phyloP scores from a whole-genome alignment of 1,284 basidiomycete species.

The Mycosarcoma mackinlayi region DNA sequence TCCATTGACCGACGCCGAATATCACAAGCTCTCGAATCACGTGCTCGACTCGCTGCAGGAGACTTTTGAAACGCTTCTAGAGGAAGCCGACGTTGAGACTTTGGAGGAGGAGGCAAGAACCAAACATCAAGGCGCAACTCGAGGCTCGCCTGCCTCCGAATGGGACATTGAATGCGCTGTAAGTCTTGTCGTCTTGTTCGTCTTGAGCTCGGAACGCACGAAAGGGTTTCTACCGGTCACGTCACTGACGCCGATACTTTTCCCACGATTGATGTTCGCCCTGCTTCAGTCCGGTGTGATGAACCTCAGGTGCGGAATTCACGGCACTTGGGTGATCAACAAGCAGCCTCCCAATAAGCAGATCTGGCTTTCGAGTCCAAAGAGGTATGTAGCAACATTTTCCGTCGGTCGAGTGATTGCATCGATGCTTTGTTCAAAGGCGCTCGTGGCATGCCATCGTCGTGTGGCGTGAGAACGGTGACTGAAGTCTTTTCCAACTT shows the following conservation, averaged over 20 bases:
- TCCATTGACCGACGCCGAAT: conserved; percentile 75
- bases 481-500: not conserved
- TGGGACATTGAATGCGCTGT: conserved; percentile 96
- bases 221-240: not conserved
- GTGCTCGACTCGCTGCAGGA: conserved; percentile 87
- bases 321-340: conserved; percentile 98
- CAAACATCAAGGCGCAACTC: conserved; percentile 14
- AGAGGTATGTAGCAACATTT: conserved; percentile 33
- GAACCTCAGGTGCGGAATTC: conserved; percentile 81
- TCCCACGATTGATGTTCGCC: conserved; percentile 4
- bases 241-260: not conserved
- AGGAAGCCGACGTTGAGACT: conserved; percentile 70
- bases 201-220: conserved; percentile 5
- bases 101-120: conserved; percentile 30
- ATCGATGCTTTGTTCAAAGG: not conserved
- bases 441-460: not conserved
- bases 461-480: not conserved
- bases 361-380: conserved; percentile 95
- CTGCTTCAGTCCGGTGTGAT: conserved; percentile 82
- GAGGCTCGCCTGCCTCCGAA: conserved; percentile 69
- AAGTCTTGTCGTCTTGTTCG: conserved; percentile 69
- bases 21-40: conserved; percentile 81
- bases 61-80: conserved; percentile 80
- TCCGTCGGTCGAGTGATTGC: not conserved
- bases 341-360: conserved; percentile 99